Evolutionary conservation across 345 rosid species (phyloP), one percentile per base, ranked within the genome.

Genomic region (Trapa bicornis): DNA sequence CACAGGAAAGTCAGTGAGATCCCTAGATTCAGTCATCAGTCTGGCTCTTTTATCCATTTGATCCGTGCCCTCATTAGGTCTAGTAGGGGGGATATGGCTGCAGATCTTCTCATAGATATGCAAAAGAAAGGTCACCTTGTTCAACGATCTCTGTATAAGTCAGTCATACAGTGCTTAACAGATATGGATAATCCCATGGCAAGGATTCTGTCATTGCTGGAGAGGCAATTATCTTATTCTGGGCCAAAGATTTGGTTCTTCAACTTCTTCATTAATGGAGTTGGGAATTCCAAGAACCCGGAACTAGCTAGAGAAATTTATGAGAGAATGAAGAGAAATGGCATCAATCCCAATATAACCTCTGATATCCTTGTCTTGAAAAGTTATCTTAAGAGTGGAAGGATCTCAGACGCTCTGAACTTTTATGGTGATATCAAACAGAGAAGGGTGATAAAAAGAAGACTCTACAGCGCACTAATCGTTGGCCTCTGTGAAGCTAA

Each of bases 201-300:
- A n/a, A 84, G 65, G 39, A 71, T 84, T 67, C 76, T 81, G 42
- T 78, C 73, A 22, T 73, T 87, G 72, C 79, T 87, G 35, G 77
- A 74, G 65, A 76, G 80, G 79, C 90, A 88, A 73, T 50, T 89
- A 75, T 80, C 86, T 72, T 68, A n/a, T 42, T 67, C 52, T 48
- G 77, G 69, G 76, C 75, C 77, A 32, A 70, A 66, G 42, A 9
- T 37, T 71, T 41, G 64, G 32, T 71, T 78, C 65, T 94, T 74
- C 75, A 80, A 86, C 72, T 61, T 70, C 67, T 88, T 87, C 82
- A 85, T 91, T 9, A 76, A 79, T 75, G 99, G 92, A 83, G 95
- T 87, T 67, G 97, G 91, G 71, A 70, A 71, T 74, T 86, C 90
- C 58, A 76, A 70, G 66, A 84, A 71, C 50, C 95, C 97, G 47